Base-by-base conservation (phyloP, 345 rosid genomes). In the Conringia planisiliqua region DNA sequence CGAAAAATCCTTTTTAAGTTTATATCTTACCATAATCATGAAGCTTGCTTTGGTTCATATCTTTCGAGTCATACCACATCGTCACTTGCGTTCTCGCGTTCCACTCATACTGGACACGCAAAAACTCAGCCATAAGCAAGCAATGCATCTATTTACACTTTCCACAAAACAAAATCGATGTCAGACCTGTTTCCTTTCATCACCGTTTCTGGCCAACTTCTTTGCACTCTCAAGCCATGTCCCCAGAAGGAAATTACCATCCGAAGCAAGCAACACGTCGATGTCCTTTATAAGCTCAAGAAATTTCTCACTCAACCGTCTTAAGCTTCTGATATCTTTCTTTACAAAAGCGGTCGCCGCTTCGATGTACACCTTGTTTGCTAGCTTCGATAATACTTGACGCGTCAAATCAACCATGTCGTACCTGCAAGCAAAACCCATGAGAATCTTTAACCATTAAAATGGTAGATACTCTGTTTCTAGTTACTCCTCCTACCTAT, bases 11-110 rank as follows among this genome's bases (percentile, higher is more conserved):
- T 2, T 20, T 14, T 10, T 0, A 29, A 17, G 8, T 38, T 22
- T 5, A 32, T 44, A 22, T 69, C 32, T 79, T 87, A 90, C 98
- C 98, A 20, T 94, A 91, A 75, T 94, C 98, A 74, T 86, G 96
- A 51, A 94, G 95, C 86, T 83, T 79, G 91, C 98, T 94, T 83
- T 94, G 97, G 47, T 69, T 78, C 22, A 82, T 79, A 39, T 42
- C 68, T 18, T 87, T 88, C 9, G 89, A 87, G 80, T 94, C 90
- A 54, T 78, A 94, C 98, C 98, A 94, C 98, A 94, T 94, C 1
- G 98, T 89, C 79, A 94, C 91, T 72, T 89, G 98, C 1, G 97
- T 88, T 79, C 97, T 87, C 0, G 98, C 98, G 18, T 93, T 93
- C 96, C 89, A 91, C 68, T 91, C 95, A 18, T 88, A 89, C 98